A percentile compares a stretch with the other conserved stretches of the same genome.
Evolutionary conservation across 75 land plant species (phyloP).

Genomic region (Ceratopteris richardii): DNA sequence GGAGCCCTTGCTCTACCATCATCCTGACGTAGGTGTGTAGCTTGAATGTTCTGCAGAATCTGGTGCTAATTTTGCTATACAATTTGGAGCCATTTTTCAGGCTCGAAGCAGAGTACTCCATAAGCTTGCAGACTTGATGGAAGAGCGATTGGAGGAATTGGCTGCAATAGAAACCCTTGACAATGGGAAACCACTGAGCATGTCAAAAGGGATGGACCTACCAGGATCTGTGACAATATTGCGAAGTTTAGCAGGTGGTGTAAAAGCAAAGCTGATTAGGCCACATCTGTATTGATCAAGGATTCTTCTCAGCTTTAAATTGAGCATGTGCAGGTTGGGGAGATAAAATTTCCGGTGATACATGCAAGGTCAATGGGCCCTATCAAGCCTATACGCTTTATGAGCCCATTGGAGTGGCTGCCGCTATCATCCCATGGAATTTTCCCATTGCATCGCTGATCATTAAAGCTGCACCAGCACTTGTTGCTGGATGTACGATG

Average conservation of each 20-base stretch:
- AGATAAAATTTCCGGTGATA: constrained; percentile 68
- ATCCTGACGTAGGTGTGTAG: too few species aligned
- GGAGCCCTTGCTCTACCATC: too few species aligned
- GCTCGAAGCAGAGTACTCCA: constrained; percentile 14
- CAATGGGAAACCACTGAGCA: constrained; percentile 30
- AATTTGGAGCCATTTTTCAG: constrained; percentile 16
- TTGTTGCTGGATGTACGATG: constrained; percentile 69
- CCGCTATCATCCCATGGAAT: constrained; percentile 75
- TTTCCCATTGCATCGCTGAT: constrained; percentile 58
- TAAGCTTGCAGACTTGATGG: constrained; percentile 39
- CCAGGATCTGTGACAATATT: constrained; percentile 22
- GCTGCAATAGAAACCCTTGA: constrained; percentile 40
- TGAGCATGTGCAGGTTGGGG: constrained; percentile 27
- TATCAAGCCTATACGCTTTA: constrained; percentile 42
- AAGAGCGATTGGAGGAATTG: constrained; percentile 35
- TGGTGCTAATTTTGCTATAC: too few species aligned
- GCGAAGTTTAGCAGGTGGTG: constrained; percentile 58
- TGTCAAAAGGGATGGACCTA: constrained; percentile 33
- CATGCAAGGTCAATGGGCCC: constrained; percentile 35
- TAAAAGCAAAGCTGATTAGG: too few species aligned
- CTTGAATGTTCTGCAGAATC: too few species aligned
- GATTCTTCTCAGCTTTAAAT: too few species aligned
- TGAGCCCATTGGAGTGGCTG: constrained; percentile 70
- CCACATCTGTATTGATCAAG: too few species aligned
- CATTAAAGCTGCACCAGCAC: constrained; percentile 59